Evolutionary conservation across 202 grass and related monocot species (phyloP), one percentile per base, ranked within the genome.

Genomic region (Elaeis oleifera): DNA sequence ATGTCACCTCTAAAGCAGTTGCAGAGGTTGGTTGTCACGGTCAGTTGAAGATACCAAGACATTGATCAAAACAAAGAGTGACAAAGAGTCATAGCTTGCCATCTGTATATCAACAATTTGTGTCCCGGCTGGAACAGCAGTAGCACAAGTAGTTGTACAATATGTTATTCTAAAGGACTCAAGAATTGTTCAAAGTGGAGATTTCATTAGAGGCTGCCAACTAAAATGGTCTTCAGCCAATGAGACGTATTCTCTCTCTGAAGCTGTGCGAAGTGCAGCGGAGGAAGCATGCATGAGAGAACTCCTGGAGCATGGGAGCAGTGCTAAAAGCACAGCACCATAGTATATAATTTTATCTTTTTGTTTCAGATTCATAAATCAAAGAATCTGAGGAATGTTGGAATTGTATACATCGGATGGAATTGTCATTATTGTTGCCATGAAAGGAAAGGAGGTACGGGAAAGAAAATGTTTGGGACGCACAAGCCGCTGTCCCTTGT

Each of bases 211-310:
- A 77, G 69, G 73, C 74, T 83, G 65, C 61, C 19, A 49, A 14
- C 36, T 13, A 13, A 44, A 39, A 39, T 39, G 9, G n/a, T 36
- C 74, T 79, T 85, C 63, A 26, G 19, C n/a, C 19, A 17, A 54
- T 6, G 8, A 54, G 17, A 19, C 53, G 20, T 19, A 7, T 1
- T 54, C 20, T 54, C 53, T 19, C 5, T 20, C 71, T 89, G 68
- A 80, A 96, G 88, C 74, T 58, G 94, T 69, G 82, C 88, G 52
- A 89, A 99, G 80, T 71, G 76, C 60, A 71, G 82, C 80, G 58
- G 72, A 82, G 86, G 82, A 79, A 80, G 64, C 52, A 86, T 92
- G 77, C 50, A 48, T 74, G 73, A 80, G 74, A 73, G 60, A 74
- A 69, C 64, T 71, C 80, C 73, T 60, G 58, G 71, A 60, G 83